Evolutionary conservation across 1,139 yeast species (phyloP).

Genomic region (Suhomyces guaymorum): DNA sequence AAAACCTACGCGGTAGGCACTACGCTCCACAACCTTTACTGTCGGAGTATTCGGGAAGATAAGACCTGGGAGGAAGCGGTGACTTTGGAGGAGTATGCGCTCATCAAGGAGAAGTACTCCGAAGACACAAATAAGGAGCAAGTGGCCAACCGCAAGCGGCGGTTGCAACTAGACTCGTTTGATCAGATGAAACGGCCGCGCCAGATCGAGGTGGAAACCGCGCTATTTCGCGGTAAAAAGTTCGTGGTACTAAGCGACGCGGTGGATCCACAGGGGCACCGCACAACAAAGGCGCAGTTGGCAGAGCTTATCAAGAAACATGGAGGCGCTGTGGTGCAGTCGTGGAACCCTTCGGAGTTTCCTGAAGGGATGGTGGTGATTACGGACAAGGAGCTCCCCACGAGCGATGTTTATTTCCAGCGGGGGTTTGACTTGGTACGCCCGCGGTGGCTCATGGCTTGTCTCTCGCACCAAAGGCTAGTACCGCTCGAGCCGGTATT

Average conservation of each 20-base stretch:
- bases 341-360: conserved; percentile 9
- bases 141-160: conserved; percentile 25
- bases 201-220: conserved; percentile 17
- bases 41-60: conserved; percentile 67
- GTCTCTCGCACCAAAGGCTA: conserved; percentile 45
- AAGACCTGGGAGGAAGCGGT: conserved; percentile 58
- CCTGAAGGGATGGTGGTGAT: conserved; percentile 20
- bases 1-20: conserved; percentile 61
- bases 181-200: conserved; percentile 10
- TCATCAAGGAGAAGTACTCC: conserved; percentile 33
- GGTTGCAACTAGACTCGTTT: conserved; percentile 14
- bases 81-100: conserved; percentile 55
- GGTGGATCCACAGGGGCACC: conserved; percentile 24
- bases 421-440: conserved; percentile 59
- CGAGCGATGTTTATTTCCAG: conserved; percentile 34
- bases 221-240: conserved; percentile 26
- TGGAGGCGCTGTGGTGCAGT: conserved; percentile 50
- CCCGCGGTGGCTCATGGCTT: conserved; percentile 74
- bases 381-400: conserved; percentile 23
- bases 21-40: conserved; percentile 77
- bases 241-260: conserved; percentile 48
- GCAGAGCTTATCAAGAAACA: conserved; percentile 39
- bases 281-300: conserved; percentile 38
- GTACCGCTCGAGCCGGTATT: conserved; percentile 64
- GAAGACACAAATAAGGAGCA: conserved; percentile 30